Base-by-base conservation (phyloP, 1,139 yeast genomes). In the Yarrowia galli region DNA sequence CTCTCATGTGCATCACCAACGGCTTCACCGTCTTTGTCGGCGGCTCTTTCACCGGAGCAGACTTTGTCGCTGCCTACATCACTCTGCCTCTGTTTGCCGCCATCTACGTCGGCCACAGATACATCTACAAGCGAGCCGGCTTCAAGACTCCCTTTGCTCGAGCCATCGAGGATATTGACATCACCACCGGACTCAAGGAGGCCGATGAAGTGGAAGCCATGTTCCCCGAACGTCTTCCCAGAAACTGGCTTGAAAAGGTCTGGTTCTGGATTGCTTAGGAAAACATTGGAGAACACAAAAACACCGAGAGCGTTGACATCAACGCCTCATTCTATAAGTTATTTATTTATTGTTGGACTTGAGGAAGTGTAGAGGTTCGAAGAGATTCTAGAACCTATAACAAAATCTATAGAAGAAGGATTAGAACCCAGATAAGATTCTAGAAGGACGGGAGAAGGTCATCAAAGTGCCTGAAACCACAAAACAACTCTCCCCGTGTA, bases 1-100 rank as follows among this genome's bases (percentile, higher is more conserved):
- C 69, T 7, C 38, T 75, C 15, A 80, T 89, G 71, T 85, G 86
- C 43, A 80, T 89, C 72, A 82, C 91, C 70, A 93, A 90, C 79
- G 96, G 96, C 36, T 90, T 85, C 78, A 78, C 81, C 0, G 86
- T 85, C 1, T 89, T 88, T 79, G 86, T 84, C 67, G 81, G 83
- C 69, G 85, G 82, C 20, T 67, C 79, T 56, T 82, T 89, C 74
- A 81, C 79, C 65, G 89, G 84, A 0, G 75, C 85, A 6, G 80
- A 79, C 61, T 85, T 86, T 77, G 84, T 86, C 74, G 80, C 81
- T 72, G 79, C 83, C 69, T 86, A 85, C 75, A 76, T 86, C 74
- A 85, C 87, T 67, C 78, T 82, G 65, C 83, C 84, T 28, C 81
- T 86, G 65, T 83, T 84, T 74, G 68, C 83, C 9, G 75, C 76